These are phyloP conservation scores for Hortiboletus flavorubellus DNA, from an alignment of 768 basidiomycete genomes.

Conservation along the genomic window DNA sequence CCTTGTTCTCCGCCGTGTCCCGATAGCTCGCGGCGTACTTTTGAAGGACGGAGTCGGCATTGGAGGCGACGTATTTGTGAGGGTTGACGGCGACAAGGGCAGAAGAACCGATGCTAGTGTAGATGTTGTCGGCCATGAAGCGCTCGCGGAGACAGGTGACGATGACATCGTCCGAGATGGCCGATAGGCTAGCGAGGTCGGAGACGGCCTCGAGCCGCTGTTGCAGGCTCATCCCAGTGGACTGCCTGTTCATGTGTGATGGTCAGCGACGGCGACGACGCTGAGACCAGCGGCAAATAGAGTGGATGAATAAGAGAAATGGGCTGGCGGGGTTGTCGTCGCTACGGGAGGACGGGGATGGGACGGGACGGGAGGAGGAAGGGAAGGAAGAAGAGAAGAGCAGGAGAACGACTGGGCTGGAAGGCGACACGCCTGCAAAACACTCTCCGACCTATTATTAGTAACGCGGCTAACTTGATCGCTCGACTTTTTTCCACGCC, in stretches of 20 bases:
- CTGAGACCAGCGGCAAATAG: background rate
- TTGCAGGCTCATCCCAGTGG: slow-evolving; percentile 35
- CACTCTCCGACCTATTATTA: slow-evolving; percentile 4
- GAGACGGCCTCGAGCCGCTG: slow-evolving; percentile 69
- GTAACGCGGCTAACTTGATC: slow-evolving; percentile 26
- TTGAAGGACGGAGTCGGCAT: slow-evolving; percentile 79
- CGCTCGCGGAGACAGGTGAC: slow-evolving; percentile 83
- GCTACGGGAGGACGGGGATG: slow-evolving; percentile 6
- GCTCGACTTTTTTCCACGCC: slow-evolving; percentile 21
- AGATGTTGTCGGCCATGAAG: slow-evolving; percentile 80
- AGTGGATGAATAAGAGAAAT: background rate
- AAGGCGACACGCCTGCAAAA: slow-evolving; percentile 23
- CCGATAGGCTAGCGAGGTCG: slow-evolving; percentile 65
- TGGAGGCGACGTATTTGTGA: slow-evolving; percentile 82
- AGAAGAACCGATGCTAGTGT: slow-evolving; percentile 69
- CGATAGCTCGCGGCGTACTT: slow-evolving; percentile 87
- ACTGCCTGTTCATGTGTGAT: background rate
- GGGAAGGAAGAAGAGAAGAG: slow-evolving; percentile 6
- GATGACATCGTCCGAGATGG: slow-evolving; percentile 79
- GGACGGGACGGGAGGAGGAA: slow-evolving; percentile 3
- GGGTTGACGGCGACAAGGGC: slow-evolving; percentile 87
- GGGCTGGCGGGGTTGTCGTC: background rate
- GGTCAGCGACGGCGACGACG: background rate
- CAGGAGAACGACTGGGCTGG: slow-evolving; percentile 15
- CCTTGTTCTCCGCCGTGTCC: slow-evolving; percentile 62